Percentiles rank a stretch among this genome's conserved stretches.
Evolutionary conservation across 768 basidiomycete genomes (phyloP).

Genomic region (Termitomyces sp.): DNA sequence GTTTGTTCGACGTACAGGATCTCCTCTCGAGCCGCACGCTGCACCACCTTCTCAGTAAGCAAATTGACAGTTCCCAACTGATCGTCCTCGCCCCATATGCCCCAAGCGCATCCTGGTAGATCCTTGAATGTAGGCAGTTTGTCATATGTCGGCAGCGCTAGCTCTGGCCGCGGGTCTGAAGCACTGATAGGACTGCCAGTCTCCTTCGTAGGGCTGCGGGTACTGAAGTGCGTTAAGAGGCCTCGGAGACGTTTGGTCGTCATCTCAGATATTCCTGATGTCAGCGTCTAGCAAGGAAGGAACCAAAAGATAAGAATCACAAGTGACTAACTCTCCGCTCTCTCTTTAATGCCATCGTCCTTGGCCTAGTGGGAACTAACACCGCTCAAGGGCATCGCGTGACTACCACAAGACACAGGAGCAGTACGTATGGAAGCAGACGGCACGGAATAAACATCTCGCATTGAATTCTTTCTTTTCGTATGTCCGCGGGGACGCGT

Average conservation of each 20-base stretch:
- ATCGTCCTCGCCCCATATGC: constrained; percentile 62
- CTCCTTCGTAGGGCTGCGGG: constrained; percentile 2
- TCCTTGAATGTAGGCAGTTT: constrained; percentile 45
- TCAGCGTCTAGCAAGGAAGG: constrained; percentile 1
- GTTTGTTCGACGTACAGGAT: constrained; percentile 31
- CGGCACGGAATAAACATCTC: neutral
- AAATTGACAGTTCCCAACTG: constrained; percentile 66
- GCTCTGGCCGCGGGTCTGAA: no score
- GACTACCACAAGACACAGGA: neutral
- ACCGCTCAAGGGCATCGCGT: neutral
- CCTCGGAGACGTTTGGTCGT: constrained; percentile 26
- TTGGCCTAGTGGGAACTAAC: neutral
- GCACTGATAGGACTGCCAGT: neutral
- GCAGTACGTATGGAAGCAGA: neutral
- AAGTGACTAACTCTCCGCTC: neutral
- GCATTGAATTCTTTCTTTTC: neutral
- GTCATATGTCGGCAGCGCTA: constrained; percentile 29
- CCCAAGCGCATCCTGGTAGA: constrained; percentile 64
- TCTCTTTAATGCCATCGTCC: neutral
- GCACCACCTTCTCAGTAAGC: constrained; percentile 60
- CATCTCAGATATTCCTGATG: constrained; percentile 15
- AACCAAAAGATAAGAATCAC: neutral
- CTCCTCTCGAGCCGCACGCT: constrained; percentile 51
- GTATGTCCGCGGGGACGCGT: neutral
- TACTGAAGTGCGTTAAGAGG: constrained; percentile 24